These are phyloP conservation scores for Alternaria arborescens DNA, from an alignment of 2,329 filamentous ascomycete genomes.

Conservation along the genomic window DNA sequence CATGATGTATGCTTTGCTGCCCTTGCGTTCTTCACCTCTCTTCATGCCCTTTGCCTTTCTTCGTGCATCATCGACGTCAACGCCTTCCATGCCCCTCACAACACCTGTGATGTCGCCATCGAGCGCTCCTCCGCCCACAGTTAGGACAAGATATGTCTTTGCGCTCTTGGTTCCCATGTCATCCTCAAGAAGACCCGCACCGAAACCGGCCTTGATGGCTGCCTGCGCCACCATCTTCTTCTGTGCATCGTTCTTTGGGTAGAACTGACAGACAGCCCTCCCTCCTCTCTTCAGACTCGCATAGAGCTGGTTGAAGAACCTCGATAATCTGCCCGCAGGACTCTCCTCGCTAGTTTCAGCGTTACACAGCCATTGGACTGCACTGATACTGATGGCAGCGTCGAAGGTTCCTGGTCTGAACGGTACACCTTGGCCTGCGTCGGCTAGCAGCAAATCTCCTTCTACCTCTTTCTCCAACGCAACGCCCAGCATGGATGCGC, in stretches of 20 bases:
- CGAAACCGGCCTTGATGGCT: slow-evolving; percentile 92
- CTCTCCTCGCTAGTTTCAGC: slow-evolving; percentile 88
- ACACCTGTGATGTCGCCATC: slow-evolving; percentile 84
- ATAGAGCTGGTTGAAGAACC: slow-evolving; percentile 95
- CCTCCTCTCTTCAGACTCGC: slow-evolving; percentile 83
- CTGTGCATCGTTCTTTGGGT: slow-evolving; percentile 94
- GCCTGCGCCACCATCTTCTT: slow-evolving; percentile 90
- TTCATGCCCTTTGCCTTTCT: slow-evolving; percentile 62
- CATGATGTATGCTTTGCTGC: slow-evolving; percentile 83
- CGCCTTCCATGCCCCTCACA: slow-evolving; percentile 85
- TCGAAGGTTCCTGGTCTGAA: slow-evolving; percentile 94
- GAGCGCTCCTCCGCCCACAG: slow-evolving; percentile 76
- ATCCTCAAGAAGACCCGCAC: slow-evolving; percentile 92
- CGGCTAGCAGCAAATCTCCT: slow-evolving; percentile 90
- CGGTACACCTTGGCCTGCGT: slow-evolving; percentile 94
- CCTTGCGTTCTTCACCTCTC: slow-evolving; percentile 73
- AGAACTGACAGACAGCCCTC: slow-evolving; percentile 94
- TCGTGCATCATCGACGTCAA: slow-evolving; percentile 72
- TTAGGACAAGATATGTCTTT: slow-evolving; percentile 95
- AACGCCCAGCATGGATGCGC: slow-evolving; percentile 94
- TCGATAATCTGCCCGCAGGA: slow-evolving; percentile 76
- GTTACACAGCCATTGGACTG: slow-evolving; percentile 99
- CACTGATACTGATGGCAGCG: slow-evolving; percentile 91
- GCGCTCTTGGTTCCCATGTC: slow-evolving; percentile 95
- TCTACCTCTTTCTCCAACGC: slow-evolving; percentile 91